Conservation (phyloP, 208 protist genomes). For the Trypanosoma platydactyli region DNA sequence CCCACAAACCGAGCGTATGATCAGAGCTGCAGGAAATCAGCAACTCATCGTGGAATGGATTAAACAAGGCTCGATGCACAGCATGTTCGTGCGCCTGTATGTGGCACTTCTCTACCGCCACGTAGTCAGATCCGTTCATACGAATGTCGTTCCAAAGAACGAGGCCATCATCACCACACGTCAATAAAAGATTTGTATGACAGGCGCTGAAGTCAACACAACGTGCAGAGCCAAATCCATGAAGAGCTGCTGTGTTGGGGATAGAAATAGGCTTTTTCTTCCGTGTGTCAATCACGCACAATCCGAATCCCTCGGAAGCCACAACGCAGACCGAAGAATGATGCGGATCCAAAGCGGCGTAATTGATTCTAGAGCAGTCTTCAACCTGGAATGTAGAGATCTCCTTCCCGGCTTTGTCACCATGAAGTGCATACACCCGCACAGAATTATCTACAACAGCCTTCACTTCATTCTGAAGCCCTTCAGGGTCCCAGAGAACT, state of each 20-base stretch:
- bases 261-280: conserved; percentile 41
- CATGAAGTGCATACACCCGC: conserved; percentile 33
- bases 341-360: conserved; percentile 69
- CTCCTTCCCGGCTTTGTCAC: conserved; percentile 42
- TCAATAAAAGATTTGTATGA: conserved; percentile 59
- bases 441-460: conserved; percentile 34
- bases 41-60: conserved; percentile 83
- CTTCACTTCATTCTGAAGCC: conserved; percentile 67
- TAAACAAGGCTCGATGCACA: conserved; percentile 63
- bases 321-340: conserved; percentile 62
- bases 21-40: conserved; percentile 76
- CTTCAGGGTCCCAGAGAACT: conserved; percentile 81
- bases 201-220: conserved; percentile 72
- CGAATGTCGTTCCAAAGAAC: conserved; percentile 75
- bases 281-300: conserved; percentile 67
- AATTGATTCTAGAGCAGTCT: conserved; percentile 26
- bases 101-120: conserved; percentile 12
- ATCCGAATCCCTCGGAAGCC: conserved; percentile 36
- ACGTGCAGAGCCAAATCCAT: conserved; percentile 57
- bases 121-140: conserved; percentile 18
- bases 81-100: conserved; percentile 73
- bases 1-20: conserved; percentile 80
- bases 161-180: conserved; percentile 67
- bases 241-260: conserved; percentile 27
- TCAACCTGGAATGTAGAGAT: conserved; percentile 30